Evolutionary conservation across 2,329 filamentous ascomycete species (phyloP), one percentile per base, ranked within the genome.

Genomic region (Claviceps sp.): DNA sequence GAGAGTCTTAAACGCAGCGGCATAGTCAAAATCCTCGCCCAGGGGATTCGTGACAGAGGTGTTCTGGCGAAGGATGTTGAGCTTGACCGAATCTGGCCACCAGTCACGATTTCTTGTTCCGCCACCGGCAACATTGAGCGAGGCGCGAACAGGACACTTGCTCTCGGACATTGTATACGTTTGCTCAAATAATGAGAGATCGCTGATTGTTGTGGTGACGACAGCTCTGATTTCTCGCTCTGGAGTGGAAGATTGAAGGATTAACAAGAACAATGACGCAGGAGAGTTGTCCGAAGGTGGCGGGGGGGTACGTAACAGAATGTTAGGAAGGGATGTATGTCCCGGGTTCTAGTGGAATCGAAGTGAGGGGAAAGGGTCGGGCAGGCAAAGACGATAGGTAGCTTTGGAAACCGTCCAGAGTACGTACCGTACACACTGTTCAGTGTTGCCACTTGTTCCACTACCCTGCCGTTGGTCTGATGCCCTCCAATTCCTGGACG

Each of bases 41-140:
- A 81, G 64, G 0, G 86, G 86, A 66, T 86, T 85, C 56, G 78
- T 78, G 53, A 73, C 70, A 22, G 73, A 62, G 38, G 76, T 79
- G 64, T 87, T 78, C 69, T 89, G 85, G 62, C 85, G 85, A 50
- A 90, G 78, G 61, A 89, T 82, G 70, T 84, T 81, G 58, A 87
- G 73, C 62, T 73, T 78, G 56, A 89, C 69, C 60, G 76, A 70
- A 53, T 81, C 75, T 51, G 86, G 85, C 85, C 85, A 89, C 81
- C 84, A 88, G 72, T 89, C 83, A 51, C 60, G 62, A 72, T 82
- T 87, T 55, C 72, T 71, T 60, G 82, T 85, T 61, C 85, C 86
- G 60, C 78, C 78, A 58, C 83, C 84, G 53, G 68, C 74, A 43
- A 69, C 66, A 54, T 74, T 74, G 61, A 63, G 49, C 47, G 52